Conservation (phyloP, 2,329 filamentous ascomycete species). For the Sarocladiaceae sp. region DNA sequence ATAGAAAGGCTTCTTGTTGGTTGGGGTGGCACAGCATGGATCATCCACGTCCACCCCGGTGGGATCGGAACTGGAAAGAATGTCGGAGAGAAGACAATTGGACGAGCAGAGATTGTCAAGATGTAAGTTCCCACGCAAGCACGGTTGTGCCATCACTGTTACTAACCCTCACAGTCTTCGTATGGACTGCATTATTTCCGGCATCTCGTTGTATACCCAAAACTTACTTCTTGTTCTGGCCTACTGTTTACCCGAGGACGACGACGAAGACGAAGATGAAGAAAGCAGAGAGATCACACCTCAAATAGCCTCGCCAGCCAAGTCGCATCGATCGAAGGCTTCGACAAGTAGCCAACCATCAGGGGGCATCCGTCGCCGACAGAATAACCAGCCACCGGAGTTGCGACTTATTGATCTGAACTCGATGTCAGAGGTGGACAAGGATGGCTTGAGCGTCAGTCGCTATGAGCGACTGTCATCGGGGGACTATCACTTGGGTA, state of each 20-base stretch:
- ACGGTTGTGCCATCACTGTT: constrained; percentile 14
- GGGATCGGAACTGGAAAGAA: constrained; percentile 59
- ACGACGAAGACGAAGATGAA: constrained; percentile 48
- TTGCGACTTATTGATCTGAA: constrained; percentile 83
- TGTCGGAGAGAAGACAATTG: constrained; percentile 64
- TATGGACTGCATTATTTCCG: constrained; percentile 96
- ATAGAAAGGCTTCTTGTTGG: constrained; percentile 83
- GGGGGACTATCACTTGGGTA: constrained; percentile 84
- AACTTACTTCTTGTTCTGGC: constrained; percentile 86
- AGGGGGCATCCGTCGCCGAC: constrained; percentile 61
- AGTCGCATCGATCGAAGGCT: constrained; percentile 35
- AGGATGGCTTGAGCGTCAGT: constrained; percentile 78
- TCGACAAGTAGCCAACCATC: constrained; percentile 52
- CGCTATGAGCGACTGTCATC: constrained; percentile 81
- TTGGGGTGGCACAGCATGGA: constrained; percentile 95
- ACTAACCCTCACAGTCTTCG: constrained; percentile 58
- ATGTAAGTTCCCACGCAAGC: constrained; percentile 57
- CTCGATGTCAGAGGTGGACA: constrained; percentile 80
- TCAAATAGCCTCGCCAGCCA: constrained; percentile 22
- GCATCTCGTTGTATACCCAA: constrained; percentile 92
- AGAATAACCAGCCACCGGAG: constrained; percentile 80
- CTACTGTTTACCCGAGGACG: constrained; percentile 70
- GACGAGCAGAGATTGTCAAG: constrained; percentile 83
- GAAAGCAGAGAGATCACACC: constrained; percentile 16
- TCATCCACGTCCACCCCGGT: constrained; percentile 82